Evolutionary conservation across 495 filamentous ascomycete genomes (phyloP), one percentile per base, ranked within the genome.

Genomic region (Eremomyces bilateralis): DNA sequence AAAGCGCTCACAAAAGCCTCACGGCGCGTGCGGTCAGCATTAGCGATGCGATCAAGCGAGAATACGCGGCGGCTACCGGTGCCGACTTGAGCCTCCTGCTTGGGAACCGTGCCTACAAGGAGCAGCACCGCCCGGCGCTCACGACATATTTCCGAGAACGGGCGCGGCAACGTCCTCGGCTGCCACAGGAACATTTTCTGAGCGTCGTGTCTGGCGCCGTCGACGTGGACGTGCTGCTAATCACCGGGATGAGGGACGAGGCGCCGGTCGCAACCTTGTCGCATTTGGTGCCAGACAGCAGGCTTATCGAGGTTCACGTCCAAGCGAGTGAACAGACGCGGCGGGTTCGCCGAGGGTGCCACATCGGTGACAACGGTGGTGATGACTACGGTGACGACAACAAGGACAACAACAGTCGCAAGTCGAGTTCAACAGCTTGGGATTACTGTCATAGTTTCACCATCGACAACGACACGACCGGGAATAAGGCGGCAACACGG

Each of bases 181-280:
- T 73, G 28, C 61, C 54, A 43, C 58, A 65, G 44, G 59, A 69
- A 46, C 61, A 70, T 53, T 73, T 75, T 45, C 40, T 63, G 24
- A 40, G 59, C 39, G 46, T 61, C 24, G 63, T 73, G 12, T 20
- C 52, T 39, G 32, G 36, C 13, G 24, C 24, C 24, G 24, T 28
- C 8, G 24, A 28, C 13, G 24, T 28, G 24, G 24, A 28, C 24
- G 24, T 28, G 24, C 24, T 28, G 24, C 24, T 28, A 21, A 67
- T 76, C 46, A 74, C 69, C 0, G 71, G 71, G 3, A 68, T 76
- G 65, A 71, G 67, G 58, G 70, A 75, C 38, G 54, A 67, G 44
- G 62, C 65, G 3, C 69, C 68, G 3, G 62, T 76, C 21, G 54
- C 63, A 39, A 33, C 41, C 31, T 61, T 67, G 1, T 65, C 64